These are phyloP conservation scores for Penicillium taxi DNA, from an alignment of 495 filamentous ascomycete species.

Conservation along the genomic window DNA sequence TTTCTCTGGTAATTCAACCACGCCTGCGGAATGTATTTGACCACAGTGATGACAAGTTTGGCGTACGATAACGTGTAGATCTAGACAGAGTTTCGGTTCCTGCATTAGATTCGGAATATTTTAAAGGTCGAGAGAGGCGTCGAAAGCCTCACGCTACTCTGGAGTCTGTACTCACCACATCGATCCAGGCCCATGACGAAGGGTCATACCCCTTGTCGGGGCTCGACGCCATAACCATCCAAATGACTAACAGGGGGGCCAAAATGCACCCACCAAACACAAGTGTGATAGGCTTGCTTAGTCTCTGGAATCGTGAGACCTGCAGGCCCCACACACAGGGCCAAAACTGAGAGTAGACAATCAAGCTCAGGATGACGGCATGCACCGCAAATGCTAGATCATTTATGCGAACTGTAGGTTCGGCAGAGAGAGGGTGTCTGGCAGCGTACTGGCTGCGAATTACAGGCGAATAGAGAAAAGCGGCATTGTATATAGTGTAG, in stretches of 20 bases:
- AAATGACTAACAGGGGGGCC: conserved; percentile 46
- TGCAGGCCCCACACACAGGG: conserved; percentile 68
- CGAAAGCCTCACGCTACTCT: conserved; percentile 1
- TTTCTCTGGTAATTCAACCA: conserved; percentile 71
- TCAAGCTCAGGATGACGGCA: conserved; percentile 56
- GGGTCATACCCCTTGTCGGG: conserved; percentile 48
- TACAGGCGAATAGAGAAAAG: conserved; percentile 68
- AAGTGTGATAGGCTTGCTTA: conserved; percentile 58
- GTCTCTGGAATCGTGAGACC: conserved; percentile 41
- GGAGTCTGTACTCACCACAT: conserved; percentile 52
- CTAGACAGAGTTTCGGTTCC: conserved; percentile 26
- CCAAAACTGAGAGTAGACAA: conserved; percentile 68
- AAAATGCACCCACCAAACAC: conserved; percentile 58
- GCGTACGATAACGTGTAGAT: conserved; percentile 76
- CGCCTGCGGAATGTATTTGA: conserved; percentile 90
- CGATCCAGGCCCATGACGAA: conserved; percentile 63
- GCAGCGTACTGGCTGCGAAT: conserved; percentile 77
- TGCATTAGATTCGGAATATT: conserved; percentile 7
- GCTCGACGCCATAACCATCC: conserved; percentile 44
- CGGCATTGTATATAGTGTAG: conserved; percentile 64
- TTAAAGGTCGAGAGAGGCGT: background rate
- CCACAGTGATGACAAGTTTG: conserved; percentile 78
- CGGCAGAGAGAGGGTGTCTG: conserved; percentile 61
- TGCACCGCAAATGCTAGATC: conserved; percentile 83
- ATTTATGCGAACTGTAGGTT: conserved; percentile 81